phyloP scores from a whole-genome alignment of 495 filamentous ascomycete species.

The Penicillium manginii region DNA sequence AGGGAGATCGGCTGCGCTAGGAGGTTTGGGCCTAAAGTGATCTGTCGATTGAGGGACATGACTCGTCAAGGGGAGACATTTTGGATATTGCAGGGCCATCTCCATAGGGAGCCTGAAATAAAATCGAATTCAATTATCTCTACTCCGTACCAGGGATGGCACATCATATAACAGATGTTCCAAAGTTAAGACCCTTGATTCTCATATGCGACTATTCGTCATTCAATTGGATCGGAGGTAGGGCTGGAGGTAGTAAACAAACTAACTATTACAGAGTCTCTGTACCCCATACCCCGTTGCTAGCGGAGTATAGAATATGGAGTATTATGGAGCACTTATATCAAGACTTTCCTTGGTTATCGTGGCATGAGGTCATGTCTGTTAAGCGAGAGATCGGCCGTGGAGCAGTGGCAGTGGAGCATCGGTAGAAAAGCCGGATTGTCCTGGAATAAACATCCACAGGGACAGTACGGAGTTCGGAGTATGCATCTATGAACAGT shows the following conservation, averaged over 20 bases:
- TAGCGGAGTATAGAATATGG: neutral
- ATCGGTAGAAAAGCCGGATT: neutral
- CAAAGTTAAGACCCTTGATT: too few species aligned
- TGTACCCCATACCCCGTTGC: too few species aligned
- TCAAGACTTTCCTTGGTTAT: neutral
- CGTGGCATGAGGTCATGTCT: neutral
- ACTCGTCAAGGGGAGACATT: neutral
- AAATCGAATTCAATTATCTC: neutral
- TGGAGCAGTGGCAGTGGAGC: neutral
- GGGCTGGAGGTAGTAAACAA: neutral
- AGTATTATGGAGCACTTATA: neutral
- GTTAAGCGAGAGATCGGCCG: constrained; percentile 1
- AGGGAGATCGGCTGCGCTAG: constrained; percentile 1
- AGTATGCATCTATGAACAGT: neutral
- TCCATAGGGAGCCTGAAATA: neutral
- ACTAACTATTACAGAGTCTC: neutral
- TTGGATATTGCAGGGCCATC: neutral
- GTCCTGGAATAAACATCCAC: neutral
- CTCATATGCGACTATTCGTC: too few species aligned
- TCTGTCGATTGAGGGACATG: neutral
- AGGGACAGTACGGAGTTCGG: neutral
- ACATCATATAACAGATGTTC: too few species aligned
- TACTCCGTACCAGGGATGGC: too few species aligned
- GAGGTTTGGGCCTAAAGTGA: neutral
- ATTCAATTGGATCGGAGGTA: too few species aligned